A percentile compares a stretch with the other conserved stretches of the same genome.
Conservation (phyloP, 306 rosid species). For the Cercis canadensis region DNA sequence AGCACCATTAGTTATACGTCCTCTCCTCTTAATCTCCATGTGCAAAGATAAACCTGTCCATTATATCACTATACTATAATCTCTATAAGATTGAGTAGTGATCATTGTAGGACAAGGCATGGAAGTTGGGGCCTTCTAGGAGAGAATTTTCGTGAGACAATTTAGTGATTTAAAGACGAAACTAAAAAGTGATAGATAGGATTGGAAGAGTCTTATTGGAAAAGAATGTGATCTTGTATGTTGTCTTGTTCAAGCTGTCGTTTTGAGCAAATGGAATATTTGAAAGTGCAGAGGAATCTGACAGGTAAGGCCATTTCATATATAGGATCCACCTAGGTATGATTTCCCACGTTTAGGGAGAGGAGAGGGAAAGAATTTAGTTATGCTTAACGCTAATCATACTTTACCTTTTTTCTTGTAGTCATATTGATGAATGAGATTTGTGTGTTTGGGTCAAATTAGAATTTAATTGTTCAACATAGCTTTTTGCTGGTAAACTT, state of each 20-base stretch:
- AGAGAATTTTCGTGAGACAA: constrained; percentile 13
- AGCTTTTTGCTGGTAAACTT: no score
- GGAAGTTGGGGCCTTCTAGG: background rate
- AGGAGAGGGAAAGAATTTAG: no score
- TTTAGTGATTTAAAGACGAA: background rate
- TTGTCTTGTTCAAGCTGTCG: constrained; percentile 36
- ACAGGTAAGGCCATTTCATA: background rate
- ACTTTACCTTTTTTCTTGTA: no score
- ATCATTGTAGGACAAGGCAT: background rate
- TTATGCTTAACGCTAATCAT: no score
- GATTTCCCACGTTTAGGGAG: background rate
- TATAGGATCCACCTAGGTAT: background rate
- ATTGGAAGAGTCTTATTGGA: background rate
- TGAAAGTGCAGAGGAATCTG: background rate
- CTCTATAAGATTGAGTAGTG: background rate
- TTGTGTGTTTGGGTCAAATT: no score
- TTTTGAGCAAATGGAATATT: constrained; percentile 29
- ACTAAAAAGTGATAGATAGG: background rate
- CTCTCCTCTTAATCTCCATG: no score
- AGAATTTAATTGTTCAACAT: no score
- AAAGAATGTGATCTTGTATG: constrained; percentile 1
- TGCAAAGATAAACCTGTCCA: no score
- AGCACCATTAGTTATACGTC: no score
- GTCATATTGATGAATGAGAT: no score
- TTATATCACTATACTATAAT: background rate